Percentiles rank a stretch among this genome's conserved stretches.
phyloP scores from a whole-genome alignment of 257 asterid species.

The Solanum gracilifrons region DNA sequence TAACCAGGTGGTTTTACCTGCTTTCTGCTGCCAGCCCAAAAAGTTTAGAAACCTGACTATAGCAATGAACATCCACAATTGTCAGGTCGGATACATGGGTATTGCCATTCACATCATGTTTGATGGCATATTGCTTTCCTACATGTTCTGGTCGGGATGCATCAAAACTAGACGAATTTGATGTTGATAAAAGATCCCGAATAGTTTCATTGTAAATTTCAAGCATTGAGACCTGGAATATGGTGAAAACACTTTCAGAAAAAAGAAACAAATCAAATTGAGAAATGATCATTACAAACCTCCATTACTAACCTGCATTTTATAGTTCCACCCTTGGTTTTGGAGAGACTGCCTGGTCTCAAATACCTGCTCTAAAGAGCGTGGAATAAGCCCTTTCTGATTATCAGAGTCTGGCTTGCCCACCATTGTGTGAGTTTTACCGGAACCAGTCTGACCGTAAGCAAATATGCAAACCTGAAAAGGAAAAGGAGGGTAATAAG shows the following conservation, averaged over 20 bases:
- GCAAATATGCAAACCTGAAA: conserved; percentile 92
- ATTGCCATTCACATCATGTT: conserved; percentile 76
- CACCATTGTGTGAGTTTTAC: conserved; percentile 96
- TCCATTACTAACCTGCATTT: conserved; percentile 62
- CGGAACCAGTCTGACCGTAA: conserved; percentile 99
- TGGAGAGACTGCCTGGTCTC: conserved; percentile 70
- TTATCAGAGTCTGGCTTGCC: conserved; percentile 58
- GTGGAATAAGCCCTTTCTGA: conserved; percentile 87
- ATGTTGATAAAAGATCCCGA: conserved; percentile 52
- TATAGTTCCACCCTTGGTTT: conserved; percentile 94
- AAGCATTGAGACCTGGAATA: conserved; percentile 80
- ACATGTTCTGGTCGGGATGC: conserved; percentile 41
- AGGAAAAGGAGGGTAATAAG: background rate
- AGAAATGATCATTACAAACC: background rate
- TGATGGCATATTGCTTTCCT: conserved; percentile 72
- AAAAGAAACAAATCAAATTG: background rate
- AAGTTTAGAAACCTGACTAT: conserved; percentile 81
- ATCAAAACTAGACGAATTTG: conserved; percentile 29
- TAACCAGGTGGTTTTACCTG: conserved; percentile 36
- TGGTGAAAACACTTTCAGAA: background rate
- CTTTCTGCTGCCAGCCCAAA: conserved; percentile 86
- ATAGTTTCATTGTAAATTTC: conserved; percentile 92
- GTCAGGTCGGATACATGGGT: conserved; percentile 80
- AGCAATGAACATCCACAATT: conserved; percentile 65
- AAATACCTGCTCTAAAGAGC: conserved; percentile 83